Percentiles rank a stretch among this genome's conserved stretches.
Conservation (phyloP, 768 basidiomycete species). For the Myochromella boudieri region DNA sequence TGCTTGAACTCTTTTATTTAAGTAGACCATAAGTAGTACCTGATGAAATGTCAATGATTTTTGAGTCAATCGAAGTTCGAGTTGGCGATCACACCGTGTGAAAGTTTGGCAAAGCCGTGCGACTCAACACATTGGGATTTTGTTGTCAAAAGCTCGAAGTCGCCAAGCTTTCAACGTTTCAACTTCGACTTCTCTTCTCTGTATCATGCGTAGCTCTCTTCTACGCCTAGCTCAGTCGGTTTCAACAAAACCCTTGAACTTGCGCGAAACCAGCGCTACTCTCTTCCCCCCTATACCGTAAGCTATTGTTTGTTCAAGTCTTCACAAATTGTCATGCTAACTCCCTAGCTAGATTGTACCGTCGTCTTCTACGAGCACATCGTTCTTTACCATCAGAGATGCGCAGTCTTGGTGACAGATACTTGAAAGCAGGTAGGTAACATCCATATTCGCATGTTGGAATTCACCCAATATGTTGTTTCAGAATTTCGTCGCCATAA, state of each 20-base stretch:
- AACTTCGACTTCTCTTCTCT: too few species aligned
- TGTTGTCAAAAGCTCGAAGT: too few species aligned
- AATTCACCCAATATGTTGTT: background rate
- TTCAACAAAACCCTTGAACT: slow-evolving; percentile 54
- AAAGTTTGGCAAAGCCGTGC: too few species aligned
- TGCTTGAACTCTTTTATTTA: too few species aligned
- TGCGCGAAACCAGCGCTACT: slow-evolving; percentile 61
- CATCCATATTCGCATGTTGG: background rate
- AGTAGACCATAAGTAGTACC: too few species aligned
- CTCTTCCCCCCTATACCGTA: slow-evolving; percentile 86
- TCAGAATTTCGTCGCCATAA: slow-evolving; percentile 87
- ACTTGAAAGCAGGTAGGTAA: slow-evolving; percentile 72
- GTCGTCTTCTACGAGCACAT: slow-evolving; percentile 80
- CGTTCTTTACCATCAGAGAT: slow-evolving; percentile 71
- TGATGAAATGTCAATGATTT: too few species aligned
- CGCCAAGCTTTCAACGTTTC: too few species aligned
- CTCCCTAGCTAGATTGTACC: slow-evolving; percentile 60
- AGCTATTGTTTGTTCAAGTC: slow-evolving; percentile 24
- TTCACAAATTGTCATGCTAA: background rate
- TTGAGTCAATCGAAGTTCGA: too few species aligned
- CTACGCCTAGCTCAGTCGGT: slow-evolving; percentile 56
- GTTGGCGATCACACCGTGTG: too few species aligned
- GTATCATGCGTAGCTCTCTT: slow-evolving; percentile 46
- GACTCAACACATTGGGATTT: too few species aligned
- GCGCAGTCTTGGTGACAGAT: slow-evolving; percentile 82